A percentile compares a stretch with the other conserved stretches of the same genome.
Conservation (phyloP, 2,329 filamentous ascomycete species). For the Scedosporium apiospermum region DNA sequence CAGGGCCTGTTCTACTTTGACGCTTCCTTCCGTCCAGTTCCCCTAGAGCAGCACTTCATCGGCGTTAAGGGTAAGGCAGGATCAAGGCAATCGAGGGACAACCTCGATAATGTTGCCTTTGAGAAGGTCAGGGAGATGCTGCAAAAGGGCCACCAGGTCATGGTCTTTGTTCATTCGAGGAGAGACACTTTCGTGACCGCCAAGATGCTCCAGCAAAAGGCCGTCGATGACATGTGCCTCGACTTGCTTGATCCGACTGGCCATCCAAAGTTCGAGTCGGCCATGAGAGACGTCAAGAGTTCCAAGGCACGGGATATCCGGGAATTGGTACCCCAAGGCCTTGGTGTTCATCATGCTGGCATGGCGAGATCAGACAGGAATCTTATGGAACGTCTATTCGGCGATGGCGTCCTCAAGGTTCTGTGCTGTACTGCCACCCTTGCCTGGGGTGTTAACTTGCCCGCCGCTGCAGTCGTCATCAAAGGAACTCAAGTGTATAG, state of each 20-base stretch:
- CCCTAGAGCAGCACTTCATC: conserved; percentile 93
- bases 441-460: conserved; percentile 97
- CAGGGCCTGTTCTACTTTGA: conserved; percentile 97
- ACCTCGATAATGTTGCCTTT: conserved; percentile 77
- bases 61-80: conserved; percentile 89
- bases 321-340: conserved; percentile 80
- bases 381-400: conserved; percentile 87
- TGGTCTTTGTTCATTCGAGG: conserved; percentile 98
- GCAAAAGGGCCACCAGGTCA: conserved; percentile 84
- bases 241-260: conserved; percentile 75
- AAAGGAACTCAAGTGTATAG: conserved; percentile 98
- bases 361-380: conserved; percentile 94
- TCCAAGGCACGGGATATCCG: conserved; percentile 80
- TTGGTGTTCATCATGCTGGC: conserved; percentile 93
- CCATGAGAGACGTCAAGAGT: conserved; percentile 73
- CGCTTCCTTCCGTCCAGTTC: conserved; percentile 87
- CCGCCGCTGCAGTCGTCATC: conserved; percentile 92
- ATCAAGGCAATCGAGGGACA: conserved; percentile 73
- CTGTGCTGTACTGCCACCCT: conserved; percentile 97
- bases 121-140: conserved; percentile 96
- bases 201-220: conserved; percentile 77
- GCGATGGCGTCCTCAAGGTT: conserved; percentile 86
- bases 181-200: conserved; percentile 90
- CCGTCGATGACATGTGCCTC: conserved; percentile 65
- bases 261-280: conserved; percentile 72